Percentiles rank a stretch among this genome's conserved stretches.
phyloP scores from a whole-genome alignment of 1,139 yeast genomes.

The Nadsonia starkeyi-henricii region DNA sequence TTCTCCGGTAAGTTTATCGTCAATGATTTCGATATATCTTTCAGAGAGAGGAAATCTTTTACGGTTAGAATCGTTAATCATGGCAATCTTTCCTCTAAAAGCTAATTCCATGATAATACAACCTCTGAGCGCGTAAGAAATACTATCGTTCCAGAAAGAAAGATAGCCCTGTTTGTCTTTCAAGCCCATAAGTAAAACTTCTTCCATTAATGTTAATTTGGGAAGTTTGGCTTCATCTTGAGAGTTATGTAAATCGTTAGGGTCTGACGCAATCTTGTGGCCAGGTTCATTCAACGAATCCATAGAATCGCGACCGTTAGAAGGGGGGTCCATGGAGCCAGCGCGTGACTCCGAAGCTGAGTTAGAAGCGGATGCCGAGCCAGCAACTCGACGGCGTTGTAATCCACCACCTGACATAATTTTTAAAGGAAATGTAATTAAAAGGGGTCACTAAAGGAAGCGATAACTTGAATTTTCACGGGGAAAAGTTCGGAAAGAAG shows the following conservation, averaged over 20 bases:
- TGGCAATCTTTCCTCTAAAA: conserved; percentile 72
- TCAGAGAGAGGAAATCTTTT: conserved; percentile 79
- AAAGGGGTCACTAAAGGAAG: too few species aligned
- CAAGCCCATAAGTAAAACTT: conserved; percentile 78
- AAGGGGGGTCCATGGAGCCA: background rate
- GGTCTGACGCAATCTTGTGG: conserved; percentile 74
- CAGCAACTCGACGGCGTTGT: background rate
- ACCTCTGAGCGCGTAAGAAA: conserved; percentile 91
- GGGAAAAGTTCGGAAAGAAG: too few species aligned
- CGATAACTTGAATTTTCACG: too few species aligned
- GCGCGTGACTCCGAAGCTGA: background rate
- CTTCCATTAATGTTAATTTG: conserved; percentile 85
- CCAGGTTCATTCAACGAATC: background rate
- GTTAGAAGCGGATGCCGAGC: background rate
- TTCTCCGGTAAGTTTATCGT: conserved; percentile 84
- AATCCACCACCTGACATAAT: background rate
- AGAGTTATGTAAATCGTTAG: conserved; percentile 44
- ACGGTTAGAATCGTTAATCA: conserved; percentile 89
- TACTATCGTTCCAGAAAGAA: conserved; percentile 96
- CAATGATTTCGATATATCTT: conserved; percentile 74
- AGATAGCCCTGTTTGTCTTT: conserved; percentile 93
- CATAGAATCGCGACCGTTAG: background rate
- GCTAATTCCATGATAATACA: conserved; percentile 87
- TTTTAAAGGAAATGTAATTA: too few species aligned
- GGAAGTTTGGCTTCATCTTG: conserved; percentile 44